phyloP scores from a whole-genome alignment of 352 stramenopile species.

The Lagenidium sp. region DNA sequence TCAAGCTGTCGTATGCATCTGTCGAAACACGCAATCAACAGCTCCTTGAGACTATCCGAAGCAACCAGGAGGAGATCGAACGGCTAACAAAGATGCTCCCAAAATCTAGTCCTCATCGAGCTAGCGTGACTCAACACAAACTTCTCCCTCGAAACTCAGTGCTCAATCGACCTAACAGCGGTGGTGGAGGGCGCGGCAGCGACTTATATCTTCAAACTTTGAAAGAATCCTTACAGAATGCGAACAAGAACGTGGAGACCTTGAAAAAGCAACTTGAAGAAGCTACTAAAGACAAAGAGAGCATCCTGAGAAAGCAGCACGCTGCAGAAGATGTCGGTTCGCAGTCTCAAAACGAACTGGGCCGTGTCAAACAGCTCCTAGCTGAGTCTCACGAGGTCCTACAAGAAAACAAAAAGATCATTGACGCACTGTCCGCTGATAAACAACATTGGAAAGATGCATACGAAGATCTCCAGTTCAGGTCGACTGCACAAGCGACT shows the following conservation, averaged over 20 bases:
- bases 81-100: constrained; percentile 45
- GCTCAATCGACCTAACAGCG: constrained; percentile 5
- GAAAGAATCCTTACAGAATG: constrained; percentile 28
- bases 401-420: constrained; percentile 21
- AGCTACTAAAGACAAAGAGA: constrained; percentile 23
- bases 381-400: constrained; percentile 32
- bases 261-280: constrained; percentile 35
- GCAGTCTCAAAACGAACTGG: constrained; percentile 29
- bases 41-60: constrained; percentile 37
- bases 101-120: constrained; percentile 8
- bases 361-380: constrained; percentile 32
- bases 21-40: constrained; percentile 45
- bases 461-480: constrained; percentile 31
- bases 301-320: constrained; percentile 10
- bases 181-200: too few relatives aligned
- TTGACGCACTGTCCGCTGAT: constrained; percentile 22
- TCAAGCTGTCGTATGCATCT: constrained; percentile 31
- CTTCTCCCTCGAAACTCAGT: too few relatives aligned
- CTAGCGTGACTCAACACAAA: too few relatives aligned
- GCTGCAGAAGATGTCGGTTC: constrained; percentile 20
- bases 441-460: constrained; percentile 25
- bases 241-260: constrained; percentile 22
- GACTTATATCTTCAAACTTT: constrained; percentile 28
- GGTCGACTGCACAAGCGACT: too few relatives aligned
- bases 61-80: constrained; percentile 28